Percentiles rank a stretch among this genome's conserved stretches.
phyloP scores from a whole-genome alignment of 345 rosid species.

The Salix arbutifolia region DNA sequence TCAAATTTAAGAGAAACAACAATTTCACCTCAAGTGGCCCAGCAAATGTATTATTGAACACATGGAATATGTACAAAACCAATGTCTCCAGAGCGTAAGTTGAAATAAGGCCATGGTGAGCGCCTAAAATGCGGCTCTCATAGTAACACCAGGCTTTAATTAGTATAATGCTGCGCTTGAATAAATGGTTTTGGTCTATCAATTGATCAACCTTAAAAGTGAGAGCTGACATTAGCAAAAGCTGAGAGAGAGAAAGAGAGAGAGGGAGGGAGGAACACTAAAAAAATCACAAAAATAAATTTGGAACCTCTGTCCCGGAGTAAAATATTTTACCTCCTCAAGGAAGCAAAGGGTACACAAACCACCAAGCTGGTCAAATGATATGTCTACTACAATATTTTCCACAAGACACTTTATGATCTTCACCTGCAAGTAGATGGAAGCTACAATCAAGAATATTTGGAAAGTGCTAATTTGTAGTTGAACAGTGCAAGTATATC shows the following conservation, averaged over 20 bases:
- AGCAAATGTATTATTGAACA: conserved; percentile 59
- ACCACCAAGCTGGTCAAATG: conserved; percentile 92
- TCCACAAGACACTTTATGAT: conserved; percentile 88
- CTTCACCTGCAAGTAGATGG: conserved; percentile 59
- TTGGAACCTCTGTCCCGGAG: not conserved
- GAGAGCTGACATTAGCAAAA: not conserved
- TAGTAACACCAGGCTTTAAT: conserved; percentile 93
- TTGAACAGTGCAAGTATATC: not conserved
- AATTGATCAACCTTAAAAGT: conserved; percentile 55
- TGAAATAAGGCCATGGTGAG: conserved; percentile 84
- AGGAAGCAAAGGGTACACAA: conserved; percentile 92
- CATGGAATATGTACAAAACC: conserved; percentile 77
- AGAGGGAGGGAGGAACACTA: not conserved
- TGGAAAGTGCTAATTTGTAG: not conserved
- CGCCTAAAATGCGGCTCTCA: conserved; percentile 89
- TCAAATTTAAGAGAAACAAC: conserved; percentile 1
- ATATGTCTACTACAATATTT: conserved; percentile 90
- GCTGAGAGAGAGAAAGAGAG: not conserved
- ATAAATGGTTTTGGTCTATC: conserved; percentile 73
- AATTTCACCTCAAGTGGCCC: conserved; percentile 74
- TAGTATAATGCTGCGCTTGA: conserved; percentile 77
- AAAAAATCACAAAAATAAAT: not conserved
- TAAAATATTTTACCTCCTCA: conserved; percentile 58
- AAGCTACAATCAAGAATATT: conserved; percentile 10
- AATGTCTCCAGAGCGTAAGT: conserved; percentile 87